These are phyloP conservation scores for Globisporangium okanoganense DNA, from an alignment of 352 stramenopile species.

Conservation along the genomic window DNA sequence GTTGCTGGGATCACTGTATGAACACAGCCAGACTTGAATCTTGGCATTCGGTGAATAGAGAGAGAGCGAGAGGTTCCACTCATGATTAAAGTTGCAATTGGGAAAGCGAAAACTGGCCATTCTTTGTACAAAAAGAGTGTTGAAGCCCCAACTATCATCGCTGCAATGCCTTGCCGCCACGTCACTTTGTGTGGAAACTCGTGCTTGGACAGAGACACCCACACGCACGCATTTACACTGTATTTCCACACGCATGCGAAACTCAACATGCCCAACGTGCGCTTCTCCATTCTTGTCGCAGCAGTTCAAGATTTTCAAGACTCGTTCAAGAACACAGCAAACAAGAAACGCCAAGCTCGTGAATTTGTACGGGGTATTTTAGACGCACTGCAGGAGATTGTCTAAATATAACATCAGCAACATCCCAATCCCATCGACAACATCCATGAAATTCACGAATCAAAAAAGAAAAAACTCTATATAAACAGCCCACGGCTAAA, in stretches of 20 bases:
- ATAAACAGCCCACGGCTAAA: not conserved
- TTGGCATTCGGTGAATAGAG: not conserved
- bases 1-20: not conserved
- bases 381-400: not conserved
- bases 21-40: not conserved
- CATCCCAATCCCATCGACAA: not conserved
- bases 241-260: not conserved
- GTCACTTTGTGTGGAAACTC: not conserved
- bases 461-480: not conserved
- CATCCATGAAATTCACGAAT: too few species aligned
- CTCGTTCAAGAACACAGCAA: not conserved
- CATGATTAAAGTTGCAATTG: not conserved
- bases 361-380: not conserved
- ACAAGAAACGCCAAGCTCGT: not conserved
- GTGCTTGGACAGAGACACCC: not conserved
- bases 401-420: not conserved
- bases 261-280: not conserved
- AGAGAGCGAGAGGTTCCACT: not conserved
- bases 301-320: not conserved
- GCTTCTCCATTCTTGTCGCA: not conserved
- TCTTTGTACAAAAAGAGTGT: not conserved
- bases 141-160: not conserved
- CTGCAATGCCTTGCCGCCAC: constrained; percentile 4
- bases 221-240: not conserved
- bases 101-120: not conserved